Percentiles rank a stretch among this genome's conserved stretches.
phyloP scores from a whole-genome alignment of 305 asterid genomes.

The Fraxinus paxiana region DNA sequence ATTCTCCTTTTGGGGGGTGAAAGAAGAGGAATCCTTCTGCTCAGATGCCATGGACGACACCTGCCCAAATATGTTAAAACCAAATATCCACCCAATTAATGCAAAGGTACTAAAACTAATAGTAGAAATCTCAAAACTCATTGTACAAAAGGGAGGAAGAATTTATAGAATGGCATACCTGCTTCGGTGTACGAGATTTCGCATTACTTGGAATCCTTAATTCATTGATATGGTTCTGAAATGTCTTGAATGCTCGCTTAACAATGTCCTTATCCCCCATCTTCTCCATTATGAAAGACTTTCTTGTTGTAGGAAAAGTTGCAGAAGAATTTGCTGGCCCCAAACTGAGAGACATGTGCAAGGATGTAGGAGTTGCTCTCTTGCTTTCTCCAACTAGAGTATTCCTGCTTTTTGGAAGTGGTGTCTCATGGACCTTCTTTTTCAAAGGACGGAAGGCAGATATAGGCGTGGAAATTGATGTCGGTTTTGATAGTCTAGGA shows the following conservation, averaged over 20 bases:
- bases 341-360: constrained; percentile 84
- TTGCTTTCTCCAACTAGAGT: constrained; percentile 35
- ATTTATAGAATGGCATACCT: constrained; percentile 30
- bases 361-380: constrained; percentile 51
- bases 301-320: constrained; percentile 47
- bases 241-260: constrained; percentile 77
- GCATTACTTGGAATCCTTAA: constrained; percentile 38
- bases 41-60: constrained; percentile 34
- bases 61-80: constrained; percentile 28
- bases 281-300: constrained; percentile 83
- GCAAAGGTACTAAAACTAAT: not conserved
- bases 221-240: constrained; percentile 53
- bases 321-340: constrained; percentile 43
- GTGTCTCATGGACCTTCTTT: constrained; percentile 39
- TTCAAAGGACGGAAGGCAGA: constrained; percentile 38
- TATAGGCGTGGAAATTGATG: constrained; percentile 27
- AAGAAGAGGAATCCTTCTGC: constrained; percentile 41
- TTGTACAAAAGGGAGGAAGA: not conserved
- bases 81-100: not conserved
- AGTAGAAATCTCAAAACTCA: not conserved
- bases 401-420: constrained; percentile 37
- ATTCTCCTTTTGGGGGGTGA: constrained; percentile 49
- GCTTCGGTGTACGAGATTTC: constrained; percentile 36
- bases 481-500: constrained; percentile 42
- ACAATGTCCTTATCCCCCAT: constrained; percentile 98